A percentile compares a stretch with the other conserved stretches of the same genome.
phyloP scores from a whole-genome alignment of 169 alveolate species.

The Eimeria nieschulzi region DNA sequence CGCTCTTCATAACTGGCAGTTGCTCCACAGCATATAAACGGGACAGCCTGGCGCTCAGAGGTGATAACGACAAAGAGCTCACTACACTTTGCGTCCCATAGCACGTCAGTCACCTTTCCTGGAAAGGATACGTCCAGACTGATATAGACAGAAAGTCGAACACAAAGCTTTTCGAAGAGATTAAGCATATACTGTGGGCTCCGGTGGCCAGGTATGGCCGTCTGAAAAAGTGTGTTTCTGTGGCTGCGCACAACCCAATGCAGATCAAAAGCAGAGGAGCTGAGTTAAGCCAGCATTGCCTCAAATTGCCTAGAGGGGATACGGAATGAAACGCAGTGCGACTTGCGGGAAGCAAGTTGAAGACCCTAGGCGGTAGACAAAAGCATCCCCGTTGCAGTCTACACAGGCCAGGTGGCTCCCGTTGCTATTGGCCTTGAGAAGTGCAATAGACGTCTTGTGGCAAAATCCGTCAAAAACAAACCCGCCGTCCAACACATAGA shows the following conservation, averaged over 20 bases:
- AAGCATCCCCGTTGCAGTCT: slow-evolving; percentile 6
- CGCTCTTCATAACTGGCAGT: neutral
- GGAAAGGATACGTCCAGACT: neutral
- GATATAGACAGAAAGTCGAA: neutral
- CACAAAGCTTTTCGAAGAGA: neutral
- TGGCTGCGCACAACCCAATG: too few relatives aligned
- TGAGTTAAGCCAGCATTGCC: too few relatives aligned
- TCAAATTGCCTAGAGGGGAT: neutral
- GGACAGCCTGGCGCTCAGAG: slow-evolving; percentile 4
- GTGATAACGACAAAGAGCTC: neutral
- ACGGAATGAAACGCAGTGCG: neutral
- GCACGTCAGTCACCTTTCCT: neutral
- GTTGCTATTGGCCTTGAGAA: neutral
- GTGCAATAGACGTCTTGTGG: slow-evolving; percentile 3
- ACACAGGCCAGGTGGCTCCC: slow-evolving; percentile 12
- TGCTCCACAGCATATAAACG: neutral
- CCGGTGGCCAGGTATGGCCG: too few relatives aligned
- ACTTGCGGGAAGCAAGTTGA: neutral
- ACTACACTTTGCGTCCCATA: neutral
- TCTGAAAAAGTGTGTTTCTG: too few relatives aligned
- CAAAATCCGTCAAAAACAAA: slow-evolving; percentile 7
- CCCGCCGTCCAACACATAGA: neutral
- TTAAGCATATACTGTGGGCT: too few relatives aligned
- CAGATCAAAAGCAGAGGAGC: too few relatives aligned
- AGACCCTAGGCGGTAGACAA: slow-evolving; percentile 5